These are phyloP conservation scores for Penicillium chermesinum DNA, from an alignment of 495 filamentous ascomycete species.

Conservation along the genomic window DNA sequence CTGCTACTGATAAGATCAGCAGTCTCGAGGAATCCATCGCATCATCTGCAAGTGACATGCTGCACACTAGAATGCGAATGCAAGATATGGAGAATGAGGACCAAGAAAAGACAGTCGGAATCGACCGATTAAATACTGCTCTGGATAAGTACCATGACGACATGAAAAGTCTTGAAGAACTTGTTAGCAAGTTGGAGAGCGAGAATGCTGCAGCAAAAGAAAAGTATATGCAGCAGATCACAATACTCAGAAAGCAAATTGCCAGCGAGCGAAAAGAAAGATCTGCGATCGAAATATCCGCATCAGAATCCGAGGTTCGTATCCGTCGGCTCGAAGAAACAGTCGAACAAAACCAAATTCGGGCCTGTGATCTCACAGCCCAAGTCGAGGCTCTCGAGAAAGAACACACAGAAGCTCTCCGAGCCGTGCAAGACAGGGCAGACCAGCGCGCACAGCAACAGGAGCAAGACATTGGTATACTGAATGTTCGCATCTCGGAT, in stretches of 20 bases:
- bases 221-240: constrained; percentile 31
- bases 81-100: constrained; percentile 48
- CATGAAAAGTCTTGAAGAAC: constrained; percentile 53
- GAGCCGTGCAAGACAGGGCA: constrained; percentile 25
- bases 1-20: constrained; percentile 38
- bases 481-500: constrained; percentile 39
- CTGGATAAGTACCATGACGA: constrained; percentile 62
- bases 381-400: constrained; percentile 30
- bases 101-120: constrained; percentile 51
- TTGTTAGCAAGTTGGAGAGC: constrained; percentile 55
- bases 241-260: constrained; percentile 35
- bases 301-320: constrained; percentile 27
- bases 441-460: constrained; percentile 29
- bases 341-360: constrained; percentile 33
- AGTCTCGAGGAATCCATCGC: constrained; percentile 53
- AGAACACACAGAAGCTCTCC: constrained; percentile 22
- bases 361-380: constrained; percentile 30
- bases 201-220: constrained; percentile 40
- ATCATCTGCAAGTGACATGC: constrained; percentile 49
- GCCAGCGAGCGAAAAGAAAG: constrained; percentile 33
- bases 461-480: constrained; percentile 38
- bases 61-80: constrained; percentile 38
- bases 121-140: constrained; percentile 57
- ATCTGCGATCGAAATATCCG: constrained; percentile 30
- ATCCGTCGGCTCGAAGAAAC: constrained; percentile 40